Evolutionary conservation across 164 flowering plant species (phyloP), one percentile per base, ranked within the genome.

Genomic region (Chloranthus sessilifolius): DNA sequence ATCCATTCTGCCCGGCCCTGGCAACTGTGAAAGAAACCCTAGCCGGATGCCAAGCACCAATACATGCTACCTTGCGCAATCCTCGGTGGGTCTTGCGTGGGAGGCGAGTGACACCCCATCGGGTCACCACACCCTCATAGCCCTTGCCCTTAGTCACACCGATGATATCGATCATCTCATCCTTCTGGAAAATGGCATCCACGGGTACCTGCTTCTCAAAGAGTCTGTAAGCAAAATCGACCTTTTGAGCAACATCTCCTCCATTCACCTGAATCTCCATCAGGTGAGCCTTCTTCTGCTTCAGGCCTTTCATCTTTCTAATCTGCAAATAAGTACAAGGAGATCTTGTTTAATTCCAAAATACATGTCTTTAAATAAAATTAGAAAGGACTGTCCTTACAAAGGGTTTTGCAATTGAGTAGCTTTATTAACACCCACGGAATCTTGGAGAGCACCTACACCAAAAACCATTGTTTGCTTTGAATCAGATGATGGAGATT

Each of bases 41-140:
- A 27, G 88, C 85, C 0, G 88, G 89, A 62, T 82, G 89, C 89
- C 89, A 82, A 14, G 89, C 89, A 50, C 89, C 89, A 53, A 82
- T 78, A 65, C 89, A 82, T 1, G 89, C 86, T 0, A 82, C 89
- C 60, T 82, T 82, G 3, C 83, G 75, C 15, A 82, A 69, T 14
- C 89, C 89, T 16, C 86, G 61, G 27, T 82, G 89, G 34, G 85
- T 82, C 63, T 80, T 82, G 24, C 82, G 83, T 2, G 89, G 89
- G 4, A 82, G 85, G 15, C 85, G 81, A 10, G 89, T 80, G 12
- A 82, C 89, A 56, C 85, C 89, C 89, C 85, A 82, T 20, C 90
- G 70, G 15, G 83, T 83, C n/a, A 81, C 85, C 20, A 83, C 91
- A 56, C 85, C 92, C 61, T 83, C 92, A 19, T 81, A 77, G 0